A percentile compares a stretch with the other conserved stretches of the same genome.
Evolutionary conservation across 1,284 basidiomycete species (phyloP).

Genomic region (Ustilago esculenta): DNA sequence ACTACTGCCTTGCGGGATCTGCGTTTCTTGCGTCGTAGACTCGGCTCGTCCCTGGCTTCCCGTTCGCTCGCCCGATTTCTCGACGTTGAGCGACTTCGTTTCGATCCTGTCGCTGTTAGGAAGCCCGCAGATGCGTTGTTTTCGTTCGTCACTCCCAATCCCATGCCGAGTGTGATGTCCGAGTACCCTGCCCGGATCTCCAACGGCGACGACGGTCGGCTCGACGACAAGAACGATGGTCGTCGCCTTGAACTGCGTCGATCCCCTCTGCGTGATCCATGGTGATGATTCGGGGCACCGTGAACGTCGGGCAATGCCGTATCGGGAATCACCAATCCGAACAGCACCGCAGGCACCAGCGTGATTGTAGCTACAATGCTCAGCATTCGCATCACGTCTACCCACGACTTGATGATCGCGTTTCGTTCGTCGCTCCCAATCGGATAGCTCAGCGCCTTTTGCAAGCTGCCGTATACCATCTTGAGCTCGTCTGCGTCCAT

Average conservation of each 20-base stretch:
- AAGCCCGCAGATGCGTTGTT: constrained; percentile 10
- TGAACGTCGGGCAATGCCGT: constrained; percentile 45
- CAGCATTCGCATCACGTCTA: constrained; percentile 59
- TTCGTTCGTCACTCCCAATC: constrained; percentile 12
- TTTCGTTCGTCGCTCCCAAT: constrained; percentile 55
- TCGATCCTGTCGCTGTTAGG: constrained; percentile 13
- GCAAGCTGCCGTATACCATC: constrained; percentile 60
- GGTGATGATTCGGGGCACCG: constrained; percentile 17
- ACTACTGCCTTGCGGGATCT: constrained; percentile 9
- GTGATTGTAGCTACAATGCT: constrained; percentile 58
- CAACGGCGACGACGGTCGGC: constrained; percentile 32
- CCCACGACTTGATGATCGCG: constrained; percentile 66
- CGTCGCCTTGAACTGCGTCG: constrained; percentile 19
- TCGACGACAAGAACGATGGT: constrained; percentile 30
- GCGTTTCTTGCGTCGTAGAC: constrained; percentile 20
- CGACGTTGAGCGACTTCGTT: constrained; percentile 28
- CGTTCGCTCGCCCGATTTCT: constrained; percentile 22
- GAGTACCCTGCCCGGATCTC: constrained; percentile 31
- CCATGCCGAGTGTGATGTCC: constrained; percentile 23
- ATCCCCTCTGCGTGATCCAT: constrained; percentile 28
- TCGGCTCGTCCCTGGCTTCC: constrained; percentile 14
- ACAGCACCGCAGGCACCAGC: constrained; percentile 57
- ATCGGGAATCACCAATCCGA: constrained; percentile 58
- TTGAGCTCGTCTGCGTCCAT: constrained; percentile 60
- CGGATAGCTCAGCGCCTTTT: constrained; percentile 65